A percentile compares a stretch with the other conserved stretches of the same genome.
phyloP scores from a whole-genome alignment of 2,329 filamentous ascomycete species.

The Beauveria sp. region DNA sequence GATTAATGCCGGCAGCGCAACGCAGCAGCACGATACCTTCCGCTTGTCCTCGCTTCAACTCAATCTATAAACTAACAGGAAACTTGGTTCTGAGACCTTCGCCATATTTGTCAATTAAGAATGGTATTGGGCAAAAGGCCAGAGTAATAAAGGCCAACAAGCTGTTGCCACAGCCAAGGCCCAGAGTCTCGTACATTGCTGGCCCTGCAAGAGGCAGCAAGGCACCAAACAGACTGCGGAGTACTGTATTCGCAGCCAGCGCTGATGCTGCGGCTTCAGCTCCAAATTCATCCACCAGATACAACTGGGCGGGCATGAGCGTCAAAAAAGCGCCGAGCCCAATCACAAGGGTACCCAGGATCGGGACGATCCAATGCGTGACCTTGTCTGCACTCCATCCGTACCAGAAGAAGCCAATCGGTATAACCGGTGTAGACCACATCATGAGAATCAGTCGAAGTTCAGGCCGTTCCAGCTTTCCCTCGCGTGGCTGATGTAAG shows the following conservation, averaged over 20 bases:
- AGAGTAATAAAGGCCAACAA: slow-evolving; percentile 35
- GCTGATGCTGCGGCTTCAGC: neutral
- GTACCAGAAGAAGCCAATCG: slow-evolving; percentile 47
- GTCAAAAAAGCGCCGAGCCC: slow-evolving; percentile 28
- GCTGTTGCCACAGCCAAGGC: slow-evolving; percentile 37
- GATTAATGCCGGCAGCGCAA: too few species aligned
- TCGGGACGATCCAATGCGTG: slow-evolving; percentile 48
- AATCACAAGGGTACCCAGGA: slow-evolving; percentile 44
- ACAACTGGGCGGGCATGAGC: neutral
- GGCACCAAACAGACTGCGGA: slow-evolving; percentile 50
- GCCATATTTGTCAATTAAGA: neutral
- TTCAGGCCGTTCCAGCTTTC: slow-evolving; percentile 27
- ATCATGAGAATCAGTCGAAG: slow-evolving; percentile 43
- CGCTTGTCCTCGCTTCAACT: too few species aligned
- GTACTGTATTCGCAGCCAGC: neutral
- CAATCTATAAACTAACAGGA: too few species aligned
- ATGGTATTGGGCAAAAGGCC: slow-evolving; percentile 17
- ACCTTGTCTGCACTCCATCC: slow-evolving; percentile 47
- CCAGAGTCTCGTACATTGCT: slow-evolving; percentile 21
- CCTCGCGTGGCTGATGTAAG: neutral
- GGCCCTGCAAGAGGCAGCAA: slow-evolving; percentile 48
- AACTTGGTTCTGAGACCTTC: too few species aligned
- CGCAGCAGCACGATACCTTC: too few species aligned
- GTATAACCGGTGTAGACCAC: slow-evolving; percentile 29
- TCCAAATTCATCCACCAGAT: neutral